Evolutionary conservation across 805 yeast genomes (phyloP), one percentile per base, ranked within the genome.

Genomic region (Groenewaldozyma salmanticensis): DNA sequence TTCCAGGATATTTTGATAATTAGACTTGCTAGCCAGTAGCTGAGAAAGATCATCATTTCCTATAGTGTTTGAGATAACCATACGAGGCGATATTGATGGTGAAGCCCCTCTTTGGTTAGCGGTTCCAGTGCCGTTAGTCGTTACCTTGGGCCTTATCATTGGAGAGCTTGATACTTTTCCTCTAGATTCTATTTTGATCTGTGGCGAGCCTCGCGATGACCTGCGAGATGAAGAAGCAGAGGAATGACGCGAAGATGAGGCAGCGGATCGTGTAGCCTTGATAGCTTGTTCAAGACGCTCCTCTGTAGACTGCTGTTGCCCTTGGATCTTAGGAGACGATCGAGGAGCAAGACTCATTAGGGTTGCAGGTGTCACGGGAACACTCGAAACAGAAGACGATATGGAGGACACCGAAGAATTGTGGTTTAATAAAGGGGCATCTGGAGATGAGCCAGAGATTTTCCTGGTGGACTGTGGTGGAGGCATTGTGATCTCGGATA

Each of bases 1-100:
- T 40, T 66, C 70, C 5, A 65, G 51, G 18, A 65, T 62, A 50
- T 63, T 59, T 48, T 66, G 70, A 45, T 66, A 64, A 48, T 66
- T 66, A 27, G 68, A 62, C 49, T 65, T 66, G 20, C 63, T 46
- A 17, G 67, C 65, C 39, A 61, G 49, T 32, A 61, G 44, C 5
- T 51, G 51, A 6, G 46, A 38, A 24, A 48, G 35, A 18, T 48
- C 53, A 6, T 35, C n/a, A 27, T 13, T 27, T 21, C 37, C 39
- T 19, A 4, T 42, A 21, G 13, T 21, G 22, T 32, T 20, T 33
- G 37, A 33, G n/a, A 11, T 21, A 31, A 7, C n/a, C 34, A 16
- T 16, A n/a, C n/a, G 34, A n/a, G 18, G 34, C 7, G 34, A 13
- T 9, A 31, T 31, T 31, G 34, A 13, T 7, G 15, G 34, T 11